Percentiles rank a stretch among this genome's conserved stretches.
phyloP scores from a whole-genome alignment of 805 yeast species.

The Starmerella riodocensis region DNA sequence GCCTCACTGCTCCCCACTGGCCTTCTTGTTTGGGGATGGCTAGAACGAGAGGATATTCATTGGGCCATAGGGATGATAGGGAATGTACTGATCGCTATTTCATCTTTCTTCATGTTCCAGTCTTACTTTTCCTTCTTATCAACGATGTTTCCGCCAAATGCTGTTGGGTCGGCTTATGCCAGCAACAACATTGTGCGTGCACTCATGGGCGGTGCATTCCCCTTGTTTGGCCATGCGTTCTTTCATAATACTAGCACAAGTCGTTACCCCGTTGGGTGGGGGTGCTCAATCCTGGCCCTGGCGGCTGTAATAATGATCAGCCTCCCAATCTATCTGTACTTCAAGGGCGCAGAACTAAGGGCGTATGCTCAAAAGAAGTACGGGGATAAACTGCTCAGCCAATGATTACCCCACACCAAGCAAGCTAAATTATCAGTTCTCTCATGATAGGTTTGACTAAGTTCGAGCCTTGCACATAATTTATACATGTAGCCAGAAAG shows the following conservation, averaged over 20 bases:
- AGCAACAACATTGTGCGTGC: conserved; percentile 35
- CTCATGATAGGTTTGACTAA: no score
- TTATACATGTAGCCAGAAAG: no score
- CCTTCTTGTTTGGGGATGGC: conserved; percentile 37
- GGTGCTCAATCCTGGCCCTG: conserved; percentile 37
- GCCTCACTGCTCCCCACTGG: conserved; percentile 37
- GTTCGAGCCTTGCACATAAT: no score
- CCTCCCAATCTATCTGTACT: conserved; percentile 26
- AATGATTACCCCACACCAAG: no score
- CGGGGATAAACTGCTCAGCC: no score
- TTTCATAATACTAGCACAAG: conserved; percentile 31
- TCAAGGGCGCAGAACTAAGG: no score
- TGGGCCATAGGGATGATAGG: conserved; percentile 36
- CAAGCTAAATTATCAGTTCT: no score
- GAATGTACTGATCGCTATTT: conserved; percentile 31
- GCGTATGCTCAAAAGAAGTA: no score
- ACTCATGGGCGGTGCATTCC: conserved; percentile 33
- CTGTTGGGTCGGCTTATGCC: conserved; percentile 45
- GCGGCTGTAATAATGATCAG: conserved; percentile 37
- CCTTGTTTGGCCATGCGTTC: conserved; percentile 49
- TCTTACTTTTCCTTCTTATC: conserved; percentile 39
- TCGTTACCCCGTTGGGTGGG: conserved; percentile 49
- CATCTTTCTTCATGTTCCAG: conserved; percentile 39
- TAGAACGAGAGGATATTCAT: conserved; percentile 34
- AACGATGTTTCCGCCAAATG: conserved; percentile 35